Base-by-base conservation (phyloP, 164 flowering plant genomes). In the Magnolia sinica region DNA sequence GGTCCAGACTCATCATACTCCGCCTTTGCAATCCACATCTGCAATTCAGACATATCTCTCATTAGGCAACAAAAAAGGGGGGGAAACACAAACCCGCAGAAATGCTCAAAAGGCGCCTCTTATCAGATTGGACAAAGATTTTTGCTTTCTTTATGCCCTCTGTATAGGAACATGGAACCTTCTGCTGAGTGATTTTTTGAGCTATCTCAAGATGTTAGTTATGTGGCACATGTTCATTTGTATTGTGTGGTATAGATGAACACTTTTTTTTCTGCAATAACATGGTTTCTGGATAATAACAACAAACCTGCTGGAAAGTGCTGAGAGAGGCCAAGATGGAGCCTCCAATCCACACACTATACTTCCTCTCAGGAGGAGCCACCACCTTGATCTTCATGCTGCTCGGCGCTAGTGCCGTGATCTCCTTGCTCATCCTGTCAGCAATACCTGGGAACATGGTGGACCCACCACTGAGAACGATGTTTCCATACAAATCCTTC, bases 301-400 rank as follows among this genome's bases (percentile, higher is more conserved):
- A 74, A n/a, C 64, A 22, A 19, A 73, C 86, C 86, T 83, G 86
- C 66, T 83, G 86, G 82, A 83, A 83, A 71, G 86, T 83, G 75
- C 86, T 83, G 64, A 83, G 86, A 20, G 86, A 83, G 29, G 86
- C 86, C 76, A 83, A 77, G 79, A 83, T 83, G 51, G 86, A 83
- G 5, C 86, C 86, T 67, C 86, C 86, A 65, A 83, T 83, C 86
- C 86, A 83, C 16, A 83, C 86, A 77, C 86, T 83, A 77, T 83
- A 83, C 78, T 83, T 83, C 77, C 86, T 77, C 80, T 83, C 86
- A 19, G 86, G 86, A 14, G 86, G 86, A 74, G 86, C 86, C 64
- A 83, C 85, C 75, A 83, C 86, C 74, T 83, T 83, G 76, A 83
- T 83, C 74, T 83, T 83, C 86, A 83, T 83, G 82, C 86, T 83